A percentile compares a stretch with the other conserved stretches of the same genome.
phyloP scores from a whole-genome alignment of 768 basidiomycete species.

The Termitomyces sp. region DNA sequence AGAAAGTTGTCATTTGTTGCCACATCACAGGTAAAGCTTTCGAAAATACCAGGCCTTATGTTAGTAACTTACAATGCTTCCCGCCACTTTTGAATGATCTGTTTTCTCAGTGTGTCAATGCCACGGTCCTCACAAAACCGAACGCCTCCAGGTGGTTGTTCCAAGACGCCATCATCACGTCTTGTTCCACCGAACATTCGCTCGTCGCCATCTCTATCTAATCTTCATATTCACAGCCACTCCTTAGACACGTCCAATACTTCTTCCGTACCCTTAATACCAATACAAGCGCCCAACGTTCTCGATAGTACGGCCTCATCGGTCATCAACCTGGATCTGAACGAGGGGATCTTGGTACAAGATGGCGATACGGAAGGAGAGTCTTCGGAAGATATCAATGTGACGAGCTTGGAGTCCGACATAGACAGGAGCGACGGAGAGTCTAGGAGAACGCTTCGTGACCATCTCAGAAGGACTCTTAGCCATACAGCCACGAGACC shows the following conservation, averaged over 20 bases:
- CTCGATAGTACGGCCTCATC: slow-evolving; percentile 70
- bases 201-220: slow-evolving; percentile 51
- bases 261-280: slow-evolving; percentile 23
- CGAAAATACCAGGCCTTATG: neutral
- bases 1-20: too few species aligned
- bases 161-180: slow-evolving; percentile 42
- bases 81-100: neutral
- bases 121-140: slow-evolving; percentile 17
- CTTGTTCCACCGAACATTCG: slow-evolving; percentile 48
- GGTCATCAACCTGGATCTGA: slow-evolving; percentile 57
- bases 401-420: slow-evolving; percentile 34
- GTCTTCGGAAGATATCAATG: slow-evolving; percentile 49
- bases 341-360: slow-evolving; percentile 65
- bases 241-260: slow-evolving; percentile 26
- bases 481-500: slow-evolving; percentile 42
- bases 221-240: slow-evolving; percentile 51
- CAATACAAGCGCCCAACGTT: slow-evolving; percentile 21
- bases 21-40: too few species aligned
- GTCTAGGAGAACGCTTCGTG: slow-evolving; percentile 60
- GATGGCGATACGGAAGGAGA: slow-evolving; percentile 60
- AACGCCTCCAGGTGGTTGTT: slow-evolving; percentile 13
- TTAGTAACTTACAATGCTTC: neutral
- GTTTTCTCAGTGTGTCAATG: slow-evolving; percentile 10
- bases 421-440: slow-evolving; percentile 42
- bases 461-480: slow-evolving; percentile 66